phyloP scores from a whole-genome alignment of 305 asterid genomes.

The Solanum hybrid region DNA sequence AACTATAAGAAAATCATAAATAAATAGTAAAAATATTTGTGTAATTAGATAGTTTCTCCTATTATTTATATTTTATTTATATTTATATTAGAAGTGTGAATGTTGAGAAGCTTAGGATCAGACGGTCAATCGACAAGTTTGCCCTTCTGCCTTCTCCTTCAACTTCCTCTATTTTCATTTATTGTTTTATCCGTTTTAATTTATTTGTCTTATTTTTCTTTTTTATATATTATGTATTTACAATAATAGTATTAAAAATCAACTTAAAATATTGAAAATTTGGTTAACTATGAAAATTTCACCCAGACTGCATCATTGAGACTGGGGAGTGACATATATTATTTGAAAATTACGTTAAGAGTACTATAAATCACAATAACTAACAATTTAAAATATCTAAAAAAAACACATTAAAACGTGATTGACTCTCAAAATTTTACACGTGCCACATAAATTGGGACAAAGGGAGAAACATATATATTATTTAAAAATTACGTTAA shows the following conservation, averaged over 20 bases:
- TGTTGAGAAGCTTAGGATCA: not conserved
- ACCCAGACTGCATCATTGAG: not conserved
- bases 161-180: not conserved
- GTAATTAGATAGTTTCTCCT: not conserved
- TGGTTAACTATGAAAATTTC: not conserved
- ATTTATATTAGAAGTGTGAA: not conserved
- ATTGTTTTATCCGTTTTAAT: not conserved
- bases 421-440: not conserved
- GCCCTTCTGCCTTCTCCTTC: not conserved
- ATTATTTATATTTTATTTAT: too few relatives aligned
- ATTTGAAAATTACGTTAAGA: not conserved
- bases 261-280: not conserved
- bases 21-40: not conserved
- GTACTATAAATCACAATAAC: not conserved
- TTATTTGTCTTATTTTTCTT: too few relatives aligned
- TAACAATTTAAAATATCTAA: too few relatives aligned
- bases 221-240: too few relatives aligned
- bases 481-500: too few relatives aligned
- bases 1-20: not conserved
- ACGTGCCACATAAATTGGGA: not conserved
- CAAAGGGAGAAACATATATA: not conserved
- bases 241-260: not conserved
- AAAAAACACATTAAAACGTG: not conserved
- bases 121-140: not conserved
- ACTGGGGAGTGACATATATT: not conserved